These are phyloP conservation scores for Aaosphaeria pasadenensis DNA, from an alignment of 2,329 filamentous ascomycete genomes.

Conservation along the genomic window DNA sequence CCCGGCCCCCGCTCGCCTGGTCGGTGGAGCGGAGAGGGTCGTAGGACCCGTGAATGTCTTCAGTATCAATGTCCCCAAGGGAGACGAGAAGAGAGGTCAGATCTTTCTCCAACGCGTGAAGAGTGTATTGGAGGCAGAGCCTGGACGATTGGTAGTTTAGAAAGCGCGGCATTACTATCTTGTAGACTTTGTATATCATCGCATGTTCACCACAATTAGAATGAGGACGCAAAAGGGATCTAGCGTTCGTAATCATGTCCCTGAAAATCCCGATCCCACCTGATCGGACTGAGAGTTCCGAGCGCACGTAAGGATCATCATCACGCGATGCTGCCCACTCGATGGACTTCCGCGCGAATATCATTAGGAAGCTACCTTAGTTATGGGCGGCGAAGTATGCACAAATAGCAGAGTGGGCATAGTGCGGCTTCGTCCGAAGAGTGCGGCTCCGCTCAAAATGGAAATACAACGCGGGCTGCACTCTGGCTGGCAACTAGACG, in stretches of 20 bases:
- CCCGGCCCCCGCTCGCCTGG: constrained; percentile 24
- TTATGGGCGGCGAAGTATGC: too few relatives aligned
- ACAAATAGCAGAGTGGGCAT: too few relatives aligned
- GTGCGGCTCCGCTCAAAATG: constrained; percentile 3
- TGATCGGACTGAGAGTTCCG: too few relatives aligned
- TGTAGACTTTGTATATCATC: constrained; percentile 22
- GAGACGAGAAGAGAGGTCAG: constrained; percentile 77
- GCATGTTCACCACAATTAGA: constrained; percentile 6
- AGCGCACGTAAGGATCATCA: too few relatives aligned
- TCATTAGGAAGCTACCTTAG: too few relatives aligned
- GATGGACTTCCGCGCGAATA: too few relatives aligned
- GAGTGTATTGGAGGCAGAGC: constrained; percentile 58
- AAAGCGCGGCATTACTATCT: background rate
- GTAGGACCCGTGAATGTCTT: constrained; percentile 69
- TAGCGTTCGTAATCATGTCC: too few relatives aligned
- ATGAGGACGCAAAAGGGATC: too few relatives aligned
- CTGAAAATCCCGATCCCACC: too few relatives aligned
- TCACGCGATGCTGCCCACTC: too few relatives aligned
- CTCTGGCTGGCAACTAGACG: background rate
- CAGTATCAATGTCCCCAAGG: constrained; percentile 72
- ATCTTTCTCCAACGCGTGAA: constrained; percentile 86
- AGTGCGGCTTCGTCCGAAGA: background rate
- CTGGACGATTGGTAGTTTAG: constrained; percentile 37
- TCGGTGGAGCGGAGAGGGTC: constrained; percentile 27
- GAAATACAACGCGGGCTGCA: constrained; percentile 4